Conservation (phyloP, 139 green algal species). For the Chlamydomonas applanata region DNA sequence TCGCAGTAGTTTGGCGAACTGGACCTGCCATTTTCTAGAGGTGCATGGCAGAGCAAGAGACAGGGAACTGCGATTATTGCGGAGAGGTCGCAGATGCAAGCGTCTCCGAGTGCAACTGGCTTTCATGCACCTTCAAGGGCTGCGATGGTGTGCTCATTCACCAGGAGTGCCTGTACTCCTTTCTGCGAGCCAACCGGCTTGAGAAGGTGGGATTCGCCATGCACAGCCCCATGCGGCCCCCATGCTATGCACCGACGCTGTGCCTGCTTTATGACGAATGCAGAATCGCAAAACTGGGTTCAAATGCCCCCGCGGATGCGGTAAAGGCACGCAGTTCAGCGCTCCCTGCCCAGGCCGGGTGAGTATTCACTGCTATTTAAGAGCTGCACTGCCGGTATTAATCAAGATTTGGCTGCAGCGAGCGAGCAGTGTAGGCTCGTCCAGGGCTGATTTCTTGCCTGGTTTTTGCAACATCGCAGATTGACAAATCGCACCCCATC, state of each 20-base stretch:
- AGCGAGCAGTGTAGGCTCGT: constrained; percentile 1
- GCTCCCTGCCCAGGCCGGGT: constrained; percentile 78
- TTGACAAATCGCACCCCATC: constrained; percentile 82
- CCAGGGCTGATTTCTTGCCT: constrained; percentile 1
- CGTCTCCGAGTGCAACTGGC: constrained; percentile 66
- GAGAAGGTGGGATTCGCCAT: constrained; percentile 54
- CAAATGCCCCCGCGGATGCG: constrained; percentile 80
- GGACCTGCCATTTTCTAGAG: too few relatives aligned
- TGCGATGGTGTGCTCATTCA: constrained; percentile 77
- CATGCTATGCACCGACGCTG: too few relatives aligned
- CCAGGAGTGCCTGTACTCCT: constrained; percentile 87
- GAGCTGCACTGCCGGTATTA: too few relatives aligned
- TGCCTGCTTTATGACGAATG: background rate
- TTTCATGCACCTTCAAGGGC: constrained; percentile 76
- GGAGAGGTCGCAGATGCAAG: too few relatives aligned
- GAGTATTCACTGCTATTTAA: too few relatives aligned
- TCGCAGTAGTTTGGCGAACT: background rate
- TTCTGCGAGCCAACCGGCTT: constrained; percentile 61
- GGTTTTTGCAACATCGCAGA: constrained; percentile 47
- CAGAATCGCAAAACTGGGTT: constrained; percentile 89
- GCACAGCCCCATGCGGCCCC: background rate
- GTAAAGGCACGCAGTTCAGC: constrained; percentile 62
- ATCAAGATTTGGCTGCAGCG: too few relatives aligned
- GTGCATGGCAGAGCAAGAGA: too few relatives aligned
- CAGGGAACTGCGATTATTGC: too few relatives aligned